Evolutionary conservation across 2,329 filamentous ascomycete genomes (phyloP).

Genomic region (Phyllosticta citribraziliensis): DNA sequence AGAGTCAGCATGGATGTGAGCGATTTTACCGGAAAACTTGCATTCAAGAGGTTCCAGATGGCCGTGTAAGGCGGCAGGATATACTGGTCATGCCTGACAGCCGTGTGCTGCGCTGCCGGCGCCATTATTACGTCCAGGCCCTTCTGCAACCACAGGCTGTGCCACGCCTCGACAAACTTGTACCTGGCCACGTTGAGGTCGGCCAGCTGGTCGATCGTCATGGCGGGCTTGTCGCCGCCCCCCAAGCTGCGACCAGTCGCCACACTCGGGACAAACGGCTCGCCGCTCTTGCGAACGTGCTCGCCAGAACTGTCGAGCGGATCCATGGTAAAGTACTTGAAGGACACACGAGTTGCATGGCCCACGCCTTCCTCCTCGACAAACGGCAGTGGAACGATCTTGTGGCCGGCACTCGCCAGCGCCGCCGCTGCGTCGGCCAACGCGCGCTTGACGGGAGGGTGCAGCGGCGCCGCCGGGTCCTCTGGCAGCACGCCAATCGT

Average conservation of each 20-base stretch:
- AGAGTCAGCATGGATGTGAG: neutral
- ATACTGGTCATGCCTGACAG: slow-evolving; percentile 25
- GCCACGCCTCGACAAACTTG: slow-evolving; percentile 33
- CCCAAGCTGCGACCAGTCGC: neutral
- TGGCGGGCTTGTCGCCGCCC: neutral
- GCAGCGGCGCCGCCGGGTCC: slow-evolving; percentile 2
- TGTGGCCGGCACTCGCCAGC: slow-evolving; percentile 37
- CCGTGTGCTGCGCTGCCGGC: slow-evolving; percentile 42
- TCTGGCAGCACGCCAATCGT: slow-evolving; percentile 2
- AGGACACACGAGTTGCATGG: neutral
- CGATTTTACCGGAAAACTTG: neutral
- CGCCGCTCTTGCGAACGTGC: neutral
- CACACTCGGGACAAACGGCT: neutral
- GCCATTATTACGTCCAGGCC: slow-evolving; percentile 42
- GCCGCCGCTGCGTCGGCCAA: slow-evolving; percentile 32
- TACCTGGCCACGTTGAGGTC: slow-evolving; percentile 32
- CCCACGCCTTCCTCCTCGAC: neutral
- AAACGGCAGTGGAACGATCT: slow-evolving; percentile 20
- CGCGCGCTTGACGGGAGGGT: slow-evolving; percentile 21
- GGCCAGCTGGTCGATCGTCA: slow-evolving; percentile 31
- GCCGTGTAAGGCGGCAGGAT: slow-evolving; percentile 38
- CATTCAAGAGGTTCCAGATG: slow-evolving; percentile 43
- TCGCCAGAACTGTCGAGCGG: slow-evolving; percentile 1
- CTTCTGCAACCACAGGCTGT: slow-evolving; percentile 32
- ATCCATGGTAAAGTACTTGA: slow-evolving; percentile 1